Conservation (phyloP, 129 eudicot genomes). For the Flaveria bidentis region DNA sequence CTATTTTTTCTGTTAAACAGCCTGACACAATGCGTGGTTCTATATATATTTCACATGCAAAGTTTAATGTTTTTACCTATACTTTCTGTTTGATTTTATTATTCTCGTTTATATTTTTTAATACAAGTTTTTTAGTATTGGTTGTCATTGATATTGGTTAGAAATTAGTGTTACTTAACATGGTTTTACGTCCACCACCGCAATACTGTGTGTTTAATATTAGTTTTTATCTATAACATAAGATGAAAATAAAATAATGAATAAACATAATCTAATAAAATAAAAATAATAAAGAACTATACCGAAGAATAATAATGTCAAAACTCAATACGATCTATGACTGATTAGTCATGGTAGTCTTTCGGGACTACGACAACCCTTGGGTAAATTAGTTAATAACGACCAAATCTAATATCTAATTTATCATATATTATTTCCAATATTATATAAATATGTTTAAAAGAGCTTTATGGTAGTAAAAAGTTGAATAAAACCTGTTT, state of each 20-base stretch:
- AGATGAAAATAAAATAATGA: background rate
- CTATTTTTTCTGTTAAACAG: too few species aligned
- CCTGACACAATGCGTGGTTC: too few species aligned
- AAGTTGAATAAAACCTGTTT: background rate
- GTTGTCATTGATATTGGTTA: too few species aligned
- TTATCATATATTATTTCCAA: background rate
- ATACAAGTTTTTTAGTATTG: too few species aligned
- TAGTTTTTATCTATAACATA: too few species aligned
- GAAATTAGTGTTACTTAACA: too few species aligned
- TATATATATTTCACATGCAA: too few species aligned
- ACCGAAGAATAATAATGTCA: background rate
- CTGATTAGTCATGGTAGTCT: conserved; percentile 3
- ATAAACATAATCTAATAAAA: background rate
- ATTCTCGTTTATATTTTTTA: too few species aligned
- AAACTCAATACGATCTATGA: background rate
- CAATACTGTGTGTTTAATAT: too few species aligned
- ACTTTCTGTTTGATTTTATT: too few species aligned
- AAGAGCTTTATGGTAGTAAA: background rate
- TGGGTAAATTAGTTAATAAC: background rate
- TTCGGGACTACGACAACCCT: background rate
- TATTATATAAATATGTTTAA: background rate
- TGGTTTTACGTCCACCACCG: too few species aligned
- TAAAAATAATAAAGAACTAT: background rate
- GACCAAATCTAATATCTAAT: background rate
- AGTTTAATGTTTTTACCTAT: too few species aligned